Percentiles rank a stretch among this genome's conserved stretches.
phyloP scores from a whole-genome alignment of 2,329 filamentous ascomycete genomes.

The Fusarium drepaniforme region DNA sequence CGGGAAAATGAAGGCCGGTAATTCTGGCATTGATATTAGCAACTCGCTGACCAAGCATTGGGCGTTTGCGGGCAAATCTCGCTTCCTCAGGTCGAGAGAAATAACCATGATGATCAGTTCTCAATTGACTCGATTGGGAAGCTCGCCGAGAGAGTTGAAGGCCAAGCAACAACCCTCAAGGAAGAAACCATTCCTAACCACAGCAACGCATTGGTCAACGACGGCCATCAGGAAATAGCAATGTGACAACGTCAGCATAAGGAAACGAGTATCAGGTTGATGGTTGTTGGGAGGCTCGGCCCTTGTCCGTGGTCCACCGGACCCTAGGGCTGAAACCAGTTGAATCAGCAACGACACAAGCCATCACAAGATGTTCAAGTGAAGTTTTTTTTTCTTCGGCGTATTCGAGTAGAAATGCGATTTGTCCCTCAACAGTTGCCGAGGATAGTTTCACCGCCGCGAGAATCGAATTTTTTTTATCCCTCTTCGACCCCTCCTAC shows the following conservation, averaged over 20 bases:
- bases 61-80: background rate
- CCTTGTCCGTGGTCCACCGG: slow-evolving; percentile 9
- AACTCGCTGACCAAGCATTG: background rate
- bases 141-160: background rate
- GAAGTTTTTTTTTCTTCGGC: background rate
- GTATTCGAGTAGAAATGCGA: background rate
- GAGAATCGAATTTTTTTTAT: background rate
- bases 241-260: background rate
- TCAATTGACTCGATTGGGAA: background rate
- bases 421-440: background rate
- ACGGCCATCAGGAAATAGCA: slow-evolving; percentile 15
- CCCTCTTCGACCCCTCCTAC: background rate
- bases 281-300: slow-evolving; percentile 1
- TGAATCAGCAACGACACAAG: slow-evolving; percentile 21
- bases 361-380: slow-evolving; percentile 20
- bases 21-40: background rate
- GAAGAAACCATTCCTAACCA: background rate
- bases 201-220: slow-evolving; percentile 7
- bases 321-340: slow-evolving; percentile 11
- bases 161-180: background rate
- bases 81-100: background rate
- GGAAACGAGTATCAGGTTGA: slow-evolving; percentile 6
- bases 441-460: slow-evolving; percentile 6
- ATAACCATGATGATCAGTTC: background rate
- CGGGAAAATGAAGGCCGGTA: background rate